phyloP scores from a whole-genome alignment of 176 grass and related monocot species.

The Olyra latifolia region DNA sequence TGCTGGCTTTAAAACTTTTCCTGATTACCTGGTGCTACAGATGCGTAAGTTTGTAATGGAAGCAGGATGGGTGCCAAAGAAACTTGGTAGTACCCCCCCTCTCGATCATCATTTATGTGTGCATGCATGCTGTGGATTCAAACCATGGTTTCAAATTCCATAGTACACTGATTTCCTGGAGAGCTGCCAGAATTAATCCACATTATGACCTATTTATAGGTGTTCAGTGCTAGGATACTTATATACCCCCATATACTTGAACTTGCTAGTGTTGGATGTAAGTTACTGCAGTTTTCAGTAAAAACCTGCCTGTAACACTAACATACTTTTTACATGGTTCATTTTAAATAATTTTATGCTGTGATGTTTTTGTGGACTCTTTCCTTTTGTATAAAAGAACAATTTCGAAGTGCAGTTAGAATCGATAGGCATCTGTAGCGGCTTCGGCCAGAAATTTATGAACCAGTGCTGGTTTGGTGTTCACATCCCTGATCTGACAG shows the following conservation, averaged over 20 bases:
- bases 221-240: background rate
- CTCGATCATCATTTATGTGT: background rate
- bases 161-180: background rate
- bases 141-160: background rate
- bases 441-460: background rate
- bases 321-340: background rate
- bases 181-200: background rate
- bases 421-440: background rate
- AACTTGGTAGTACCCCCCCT: conserved; percentile 62
- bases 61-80: conserved; percentile 97
- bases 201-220: background rate
- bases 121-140: background rate
- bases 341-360: background rate
- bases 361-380: background rate
- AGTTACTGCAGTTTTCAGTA: background rate
- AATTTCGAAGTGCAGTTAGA: background rate
- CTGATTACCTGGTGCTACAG: conserved; percentile 93
- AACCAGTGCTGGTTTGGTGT: background rate
- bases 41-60: conserved; percentile 99
- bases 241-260: background rate
- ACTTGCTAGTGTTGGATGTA: background rate
- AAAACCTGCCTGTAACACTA: background rate
- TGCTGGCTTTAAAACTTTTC: conserved; percentile 80
- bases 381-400: background rate
- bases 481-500: background rate